A percentile compares a stretch with the other conserved stretches of the same genome.
These are phyloP conservation scores for Ceratobasidium sp. DNA, from an alignment of 1,284 basidiomycete genomes.

Conservation along the genomic window DNA sequence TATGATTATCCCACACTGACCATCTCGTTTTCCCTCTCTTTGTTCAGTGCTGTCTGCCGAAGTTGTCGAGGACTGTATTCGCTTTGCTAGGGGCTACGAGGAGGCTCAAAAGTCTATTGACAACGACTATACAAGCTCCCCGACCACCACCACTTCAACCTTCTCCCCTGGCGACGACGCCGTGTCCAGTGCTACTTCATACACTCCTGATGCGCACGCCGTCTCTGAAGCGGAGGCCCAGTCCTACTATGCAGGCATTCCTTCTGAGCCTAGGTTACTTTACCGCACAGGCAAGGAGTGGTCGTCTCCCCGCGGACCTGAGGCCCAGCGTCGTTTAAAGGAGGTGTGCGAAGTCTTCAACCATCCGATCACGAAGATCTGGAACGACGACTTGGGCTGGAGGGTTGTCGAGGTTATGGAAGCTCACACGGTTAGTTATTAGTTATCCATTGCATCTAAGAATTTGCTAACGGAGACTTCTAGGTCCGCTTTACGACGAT, in stretches of 20 bases:
- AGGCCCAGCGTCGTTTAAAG: slow-evolving; percentile 53
- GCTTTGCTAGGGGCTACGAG: slow-evolving; percentile 47
- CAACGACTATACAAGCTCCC: slow-evolving; percentile 40
- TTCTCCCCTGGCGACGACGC: slow-evolving; percentile 49
- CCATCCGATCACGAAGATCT: slow-evolving; percentile 30
- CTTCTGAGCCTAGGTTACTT: slow-evolving; percentile 48
- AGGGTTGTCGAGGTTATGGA: slow-evolving; percentile 24
- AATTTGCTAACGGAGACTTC: slow-evolving; percentile 12
- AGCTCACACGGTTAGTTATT: slow-evolving; percentile 19
- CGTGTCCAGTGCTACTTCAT: slow-evolving; percentile 52
- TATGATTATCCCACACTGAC: slow-evolving; percentile 54
- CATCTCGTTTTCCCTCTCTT: slow-evolving; percentile 52
- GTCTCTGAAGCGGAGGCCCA: slow-evolving; percentile 50
- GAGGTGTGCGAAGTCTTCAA: slow-evolving; percentile 52
- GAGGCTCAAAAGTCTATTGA: slow-evolving; percentile 48
- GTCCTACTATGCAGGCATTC: slow-evolving; percentile 53
- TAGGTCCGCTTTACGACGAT: slow-evolving; percentile 40
- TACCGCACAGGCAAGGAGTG: slow-evolving; percentile 53
- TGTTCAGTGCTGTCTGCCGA: slow-evolving; percentile 52
- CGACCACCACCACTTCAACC: slow-evolving; percentile 43
- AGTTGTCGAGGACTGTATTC: slow-evolving; percentile 44
- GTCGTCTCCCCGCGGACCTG: slow-evolving; percentile 52
- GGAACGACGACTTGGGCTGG: slow-evolving; percentile 30
- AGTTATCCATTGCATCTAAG: background rate
- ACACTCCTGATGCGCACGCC: slow-evolving; percentile 46